These are phyloP conservation scores for Aegilops longissima DNA, from an alignment of 176 grass and related monocot genomes.

Conservation along the genomic window DNA sequence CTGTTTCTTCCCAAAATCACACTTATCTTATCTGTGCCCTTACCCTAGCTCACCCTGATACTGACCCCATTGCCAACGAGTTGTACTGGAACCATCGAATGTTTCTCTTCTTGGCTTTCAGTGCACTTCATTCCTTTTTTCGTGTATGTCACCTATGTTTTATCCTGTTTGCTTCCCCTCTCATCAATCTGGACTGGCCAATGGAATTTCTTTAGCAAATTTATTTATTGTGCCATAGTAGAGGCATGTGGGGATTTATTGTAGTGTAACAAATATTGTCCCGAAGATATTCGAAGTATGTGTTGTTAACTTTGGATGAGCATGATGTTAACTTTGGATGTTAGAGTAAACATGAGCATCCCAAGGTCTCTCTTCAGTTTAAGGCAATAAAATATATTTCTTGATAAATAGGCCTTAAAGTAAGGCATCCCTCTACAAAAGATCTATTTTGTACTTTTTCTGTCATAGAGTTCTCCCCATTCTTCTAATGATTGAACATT, in stretches of 20 bases:
- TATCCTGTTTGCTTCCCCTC: neutral
- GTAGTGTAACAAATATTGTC: neutral
- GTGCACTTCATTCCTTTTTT: neutral
- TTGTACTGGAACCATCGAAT: neutral
- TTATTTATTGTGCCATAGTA: neutral
- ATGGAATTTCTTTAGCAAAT: neutral
- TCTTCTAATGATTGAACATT: neutral
- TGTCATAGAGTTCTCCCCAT: neutral
- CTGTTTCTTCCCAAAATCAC: neutral
- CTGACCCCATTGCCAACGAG: neutral
- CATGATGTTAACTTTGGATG: neutral
- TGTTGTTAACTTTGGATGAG: neutral
- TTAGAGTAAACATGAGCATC: neutral
- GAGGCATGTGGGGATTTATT: neutral
- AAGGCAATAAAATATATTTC: neutral
- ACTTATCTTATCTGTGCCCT: neutral
- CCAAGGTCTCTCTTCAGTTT: neutral
- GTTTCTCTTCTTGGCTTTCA: neutral
- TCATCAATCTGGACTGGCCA: neutral
- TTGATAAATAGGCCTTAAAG: neutral
- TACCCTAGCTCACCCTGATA: neutral
- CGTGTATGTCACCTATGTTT: neutral
- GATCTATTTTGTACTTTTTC: neutral
- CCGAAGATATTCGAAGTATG: neutral
- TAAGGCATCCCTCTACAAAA: neutral